phyloP scores from a whole-genome alignment of 345 rosid species.

The Aquilaria sinensis region DNA sequence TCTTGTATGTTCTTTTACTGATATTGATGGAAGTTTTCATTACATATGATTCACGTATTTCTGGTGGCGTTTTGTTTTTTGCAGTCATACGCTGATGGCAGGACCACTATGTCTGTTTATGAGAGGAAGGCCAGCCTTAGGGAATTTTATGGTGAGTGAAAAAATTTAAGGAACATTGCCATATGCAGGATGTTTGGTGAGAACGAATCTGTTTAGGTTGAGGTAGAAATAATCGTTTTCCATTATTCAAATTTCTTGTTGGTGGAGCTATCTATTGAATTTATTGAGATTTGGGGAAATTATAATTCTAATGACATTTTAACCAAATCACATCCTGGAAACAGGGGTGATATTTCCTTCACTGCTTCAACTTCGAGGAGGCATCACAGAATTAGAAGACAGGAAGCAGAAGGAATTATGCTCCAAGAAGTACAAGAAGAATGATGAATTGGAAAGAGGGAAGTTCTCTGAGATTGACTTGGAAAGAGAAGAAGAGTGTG shows the following conservation, averaged over 20 bases:
- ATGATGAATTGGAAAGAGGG: slow-evolving; percentile 33
- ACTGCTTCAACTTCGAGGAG: slow-evolving; percentile 62
- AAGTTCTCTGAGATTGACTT: slow-evolving; percentile 44
- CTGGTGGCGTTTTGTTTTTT: slow-evolving; percentile 18
- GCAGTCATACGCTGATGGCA: slow-evolving; percentile 82
- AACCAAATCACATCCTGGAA: not conserved
- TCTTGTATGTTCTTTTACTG: not conserved
- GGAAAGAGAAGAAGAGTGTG: slow-evolving; percentile 75
- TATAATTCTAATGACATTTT: not conserved
- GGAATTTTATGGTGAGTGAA: slow-evolving; percentile 72
- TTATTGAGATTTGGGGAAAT: not conserved
- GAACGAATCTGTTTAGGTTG: too few species aligned
- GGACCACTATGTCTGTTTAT: slow-evolving; percentile 76
- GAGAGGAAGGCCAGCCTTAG: slow-evolving; percentile 80
- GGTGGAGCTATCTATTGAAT: too few species aligned
- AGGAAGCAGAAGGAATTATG: slow-evolving; percentile 60
- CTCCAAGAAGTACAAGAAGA: slow-evolving; percentile 38
- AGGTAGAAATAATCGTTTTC: too few species aligned
- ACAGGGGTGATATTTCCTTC: slow-evolving; percentile 77
- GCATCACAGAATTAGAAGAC: slow-evolving; percentile 64
- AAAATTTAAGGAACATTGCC: too few species aligned
- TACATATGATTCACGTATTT: slow-evolving; percentile 2
- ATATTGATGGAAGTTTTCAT: not conserved
- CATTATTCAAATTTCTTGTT: too few species aligned
- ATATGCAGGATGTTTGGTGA: too few species aligned